Evolutionary conservation across 371 early-diverging fungal species (phyloP).

Genomic region (Mortierella polycephala): DNA sequence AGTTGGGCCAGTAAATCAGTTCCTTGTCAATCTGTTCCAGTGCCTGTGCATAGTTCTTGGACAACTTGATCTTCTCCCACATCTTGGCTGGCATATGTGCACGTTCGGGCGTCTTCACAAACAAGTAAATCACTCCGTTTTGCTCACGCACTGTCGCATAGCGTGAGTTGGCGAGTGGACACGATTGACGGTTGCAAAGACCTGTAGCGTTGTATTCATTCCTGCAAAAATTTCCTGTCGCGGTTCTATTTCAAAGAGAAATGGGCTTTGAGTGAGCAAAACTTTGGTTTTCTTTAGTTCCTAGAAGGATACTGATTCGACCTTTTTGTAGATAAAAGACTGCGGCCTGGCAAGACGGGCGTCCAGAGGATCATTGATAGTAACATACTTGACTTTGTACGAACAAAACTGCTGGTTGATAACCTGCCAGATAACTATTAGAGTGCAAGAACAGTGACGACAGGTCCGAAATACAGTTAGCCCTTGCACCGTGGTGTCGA

Average conservation of each 20-base stretch:
- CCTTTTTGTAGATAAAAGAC: background rate
- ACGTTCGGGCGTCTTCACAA: slow-evolving; percentile 98
- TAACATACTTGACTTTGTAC: slow-evolving; percentile 92
- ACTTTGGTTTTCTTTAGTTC: background rate
- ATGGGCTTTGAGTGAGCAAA: background rate
- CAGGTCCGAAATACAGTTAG: background rate
- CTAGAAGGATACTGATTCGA: background rate
- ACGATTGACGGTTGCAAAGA: slow-evolving; percentile 95
- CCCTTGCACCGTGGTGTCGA: too few relatives aligned
- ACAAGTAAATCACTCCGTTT: slow-evolving; percentile 89
- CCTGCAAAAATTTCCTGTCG: slow-evolving; percentile 93
- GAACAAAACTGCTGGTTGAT: slow-evolving; percentile 95
- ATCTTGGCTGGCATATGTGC: slow-evolving; percentile 94
- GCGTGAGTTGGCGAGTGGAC: slow-evolving; percentile 98
- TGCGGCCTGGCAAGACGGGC: background rate
- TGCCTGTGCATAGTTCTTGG: slow-evolving; percentile 94
- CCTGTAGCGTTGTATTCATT: slow-evolving; percentile 99
- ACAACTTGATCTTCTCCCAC: slow-evolving; percentile 96
- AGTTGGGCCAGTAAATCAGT: slow-evolving; percentile 93
- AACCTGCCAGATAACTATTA: slow-evolving; percentile 89
- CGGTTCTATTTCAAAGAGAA: slow-evolving; percentile 65
- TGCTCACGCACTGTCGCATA: slow-evolving; percentile 99
- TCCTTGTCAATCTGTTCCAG: slow-evolving; percentile 94
- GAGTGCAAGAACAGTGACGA: background rate
- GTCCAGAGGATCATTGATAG: background rate